Evolutionary conservation across 768 basidiomycete species (phyloP), one percentile per base, ranked within the genome.

Genomic region (Steccherinum ochraceum): DNA sequence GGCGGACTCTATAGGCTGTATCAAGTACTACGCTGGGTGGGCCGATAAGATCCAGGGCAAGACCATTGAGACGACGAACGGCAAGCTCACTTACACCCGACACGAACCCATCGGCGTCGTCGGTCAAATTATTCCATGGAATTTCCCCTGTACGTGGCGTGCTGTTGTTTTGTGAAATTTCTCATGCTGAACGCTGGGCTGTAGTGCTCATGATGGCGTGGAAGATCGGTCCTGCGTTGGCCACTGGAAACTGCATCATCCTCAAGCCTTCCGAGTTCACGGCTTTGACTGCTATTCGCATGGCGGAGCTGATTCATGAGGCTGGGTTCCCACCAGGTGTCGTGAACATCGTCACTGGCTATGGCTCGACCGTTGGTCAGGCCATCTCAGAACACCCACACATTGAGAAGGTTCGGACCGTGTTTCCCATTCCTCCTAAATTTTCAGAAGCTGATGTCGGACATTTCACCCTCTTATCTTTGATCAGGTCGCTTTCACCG

Each of bases 221-320:
- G 78, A 83, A 83, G 67, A 61, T 81, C 56, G 83, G 72, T 20
- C 82, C 83, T 23, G 82, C 83, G 4, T 73, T 84, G 44, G 81
- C 83, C 16, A 75, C 77, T 0, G 83, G 83, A 46, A 82, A 81
- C 67, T 66, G 68, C n/a, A 67, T 86, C 58, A 70, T 86, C 46
- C 66, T 84, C 61, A 84, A 84, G 70, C 80, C 83, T 1, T 82
- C 81, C n/a, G 81, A 83, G 63, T 68, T 79, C 53, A 83, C 82
- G 2, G 79, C 83, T 20, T 69, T 82, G 20, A 73, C 80, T 23
- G 79, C 81, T 12, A 68, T 82, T 46, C 68, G 63, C 54, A 53
- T 73, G 43, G 64, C 66, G 41, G 64, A 72, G 25, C 68, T 84
- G 46, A 69, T 77, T 54, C 64, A 68, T 46, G 73, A 84, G 60